Evolutionary conservation across 2,329 filamentous ascomycete species (phyloP).

Genomic region (Chaetomiaceae sp.): DNA sequence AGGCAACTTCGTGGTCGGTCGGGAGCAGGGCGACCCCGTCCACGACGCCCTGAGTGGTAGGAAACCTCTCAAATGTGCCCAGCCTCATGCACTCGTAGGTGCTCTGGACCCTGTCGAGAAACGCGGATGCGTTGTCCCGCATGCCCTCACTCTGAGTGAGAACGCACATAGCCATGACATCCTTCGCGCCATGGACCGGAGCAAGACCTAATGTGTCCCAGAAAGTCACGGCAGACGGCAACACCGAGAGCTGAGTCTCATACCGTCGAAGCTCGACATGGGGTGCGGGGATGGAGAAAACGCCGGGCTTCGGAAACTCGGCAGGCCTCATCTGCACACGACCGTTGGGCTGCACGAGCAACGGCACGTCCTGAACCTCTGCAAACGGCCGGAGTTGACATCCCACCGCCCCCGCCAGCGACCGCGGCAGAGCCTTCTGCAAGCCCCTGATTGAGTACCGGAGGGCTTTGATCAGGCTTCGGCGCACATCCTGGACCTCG

Average conservation of each 20-base stretch:
- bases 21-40: slow-evolving; percentile 39
- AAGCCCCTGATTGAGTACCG: slow-evolving; percentile 46
- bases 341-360: slow-evolving; percentile 42
- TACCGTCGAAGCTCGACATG: slow-evolving; percentile 67
- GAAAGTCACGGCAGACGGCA: slow-evolving; percentile 68
- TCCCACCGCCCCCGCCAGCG: slow-evolving; percentile 36
- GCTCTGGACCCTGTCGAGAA: slow-evolving; percentile 61
- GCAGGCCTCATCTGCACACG: slow-evolving; percentile 46
- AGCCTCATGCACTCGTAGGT: slow-evolving; percentile 70
- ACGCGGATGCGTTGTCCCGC: slow-evolving; percentile 52
- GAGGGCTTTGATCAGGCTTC: slow-evolving; percentile 37
- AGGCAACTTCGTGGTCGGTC: slow-evolving; percentile 35
- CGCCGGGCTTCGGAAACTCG: slow-evolving; percentile 44
- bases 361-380: slow-evolving; percentile 52
- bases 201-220: slow-evolving; percentile 76
- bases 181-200: slow-evolving; percentile 64
- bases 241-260: slow-evolving; percentile 62
- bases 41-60: slow-evolving; percentile 36
- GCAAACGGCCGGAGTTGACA: slow-evolving; percentile 45
- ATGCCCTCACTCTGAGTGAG: slow-evolving; percentile 62
- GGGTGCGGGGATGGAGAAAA: slow-evolving; percentile 60
- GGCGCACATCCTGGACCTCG: slow-evolving; percentile 30
- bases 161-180: slow-evolving; percentile 64
- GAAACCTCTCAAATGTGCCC: slow-evolving; percentile 54
- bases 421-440: slow-evolving; percentile 38